Evolutionary conservation across 495 filamentous ascomycete genomes (phyloP).

Genomic region (Chaetomium tenue): DNA sequence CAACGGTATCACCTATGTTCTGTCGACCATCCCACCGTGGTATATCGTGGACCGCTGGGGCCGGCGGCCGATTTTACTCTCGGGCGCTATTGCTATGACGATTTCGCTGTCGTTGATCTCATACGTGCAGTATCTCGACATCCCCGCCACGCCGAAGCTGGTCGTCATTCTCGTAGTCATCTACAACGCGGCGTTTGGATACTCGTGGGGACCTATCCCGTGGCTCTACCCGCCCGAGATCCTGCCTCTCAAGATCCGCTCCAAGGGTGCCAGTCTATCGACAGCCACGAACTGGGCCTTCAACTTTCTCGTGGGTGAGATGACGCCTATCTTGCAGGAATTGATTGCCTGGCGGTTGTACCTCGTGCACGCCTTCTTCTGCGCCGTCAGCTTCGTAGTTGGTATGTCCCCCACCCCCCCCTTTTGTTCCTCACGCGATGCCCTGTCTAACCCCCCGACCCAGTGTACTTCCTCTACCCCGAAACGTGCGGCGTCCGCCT

Average conservation of each 20-base stretch:
- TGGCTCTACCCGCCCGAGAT: conserved; percentile 99
- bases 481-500: conserved; percentile 92
- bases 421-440: background rate
- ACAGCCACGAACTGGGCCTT: conserved; percentile 98
- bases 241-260: conserved; percentile 91
- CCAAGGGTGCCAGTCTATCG: conserved; percentile 94
- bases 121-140: conserved; percentile 90
- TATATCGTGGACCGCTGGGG: conserved; percentile 95
- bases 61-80: conserved; percentile 83
- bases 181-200: conserved; percentile 96
- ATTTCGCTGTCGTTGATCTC: conserved; percentile 88
- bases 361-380: conserved; percentile 94
- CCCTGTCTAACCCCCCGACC: conserved; percentile 24
- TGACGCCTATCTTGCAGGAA: conserved; percentile 90
- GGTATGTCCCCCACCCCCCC: conserved; percentile 59
- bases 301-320: conserved; percentile 93
- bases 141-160: conserved; percentile 69
- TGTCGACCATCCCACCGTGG: conserved; percentile 93
- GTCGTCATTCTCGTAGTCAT: conserved; percentile 96
- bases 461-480: conserved; percentile 95
- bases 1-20: conserved; percentile 87
- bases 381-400: conserved; percentile 90
- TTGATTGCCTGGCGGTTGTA: conserved; percentile 91
- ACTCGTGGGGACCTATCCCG: conserved; percentile 97
- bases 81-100: conserved; percentile 87